Evolutionary conservation across 441 rosid genomes (phyloP).

Genomic region (Corymbia calophylla): DNA sequence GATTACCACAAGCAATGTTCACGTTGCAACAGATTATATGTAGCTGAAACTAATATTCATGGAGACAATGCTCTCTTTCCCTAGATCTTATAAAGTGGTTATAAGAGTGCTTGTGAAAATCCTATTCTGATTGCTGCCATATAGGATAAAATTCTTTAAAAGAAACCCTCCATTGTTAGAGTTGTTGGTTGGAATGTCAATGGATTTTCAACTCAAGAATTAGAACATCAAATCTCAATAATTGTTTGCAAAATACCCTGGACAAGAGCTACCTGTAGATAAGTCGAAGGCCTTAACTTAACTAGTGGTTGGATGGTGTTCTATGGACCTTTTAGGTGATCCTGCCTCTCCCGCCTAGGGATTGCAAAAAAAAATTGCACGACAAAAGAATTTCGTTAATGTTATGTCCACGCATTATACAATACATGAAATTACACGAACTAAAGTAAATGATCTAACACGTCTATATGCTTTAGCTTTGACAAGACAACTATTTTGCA

Average conservation of each 20-base stretch:
- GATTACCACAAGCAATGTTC: not conserved
- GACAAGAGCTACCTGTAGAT: not conserved
- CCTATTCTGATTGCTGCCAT: not conserved
- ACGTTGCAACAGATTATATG: not conserved
- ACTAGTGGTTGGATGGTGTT: not conserved
- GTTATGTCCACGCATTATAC: not conserved
- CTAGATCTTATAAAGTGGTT: not conserved
- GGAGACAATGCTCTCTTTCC: not conserved
- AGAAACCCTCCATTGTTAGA: not conserved
- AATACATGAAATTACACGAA: not conserved
- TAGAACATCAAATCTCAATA: not conserved
- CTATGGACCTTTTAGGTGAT: not conserved
- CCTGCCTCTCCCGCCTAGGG: not conserved
- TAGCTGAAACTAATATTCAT: not conserved
- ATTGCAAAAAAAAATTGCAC: not conserved
- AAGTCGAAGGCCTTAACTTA: not conserved
- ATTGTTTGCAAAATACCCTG: not conserved
- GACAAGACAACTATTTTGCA: not conserved
- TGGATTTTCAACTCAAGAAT: not conserved
- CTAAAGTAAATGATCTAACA: not conserved
- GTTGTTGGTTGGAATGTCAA: not conserved
- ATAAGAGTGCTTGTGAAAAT: not conserved
- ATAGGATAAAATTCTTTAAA: not conserved
- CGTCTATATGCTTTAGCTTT: not conserved
- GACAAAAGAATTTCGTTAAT: not conserved